Base-by-base conservation (phyloP, 768 basidiomycete species). In the Lenzites betulinus region DNA sequence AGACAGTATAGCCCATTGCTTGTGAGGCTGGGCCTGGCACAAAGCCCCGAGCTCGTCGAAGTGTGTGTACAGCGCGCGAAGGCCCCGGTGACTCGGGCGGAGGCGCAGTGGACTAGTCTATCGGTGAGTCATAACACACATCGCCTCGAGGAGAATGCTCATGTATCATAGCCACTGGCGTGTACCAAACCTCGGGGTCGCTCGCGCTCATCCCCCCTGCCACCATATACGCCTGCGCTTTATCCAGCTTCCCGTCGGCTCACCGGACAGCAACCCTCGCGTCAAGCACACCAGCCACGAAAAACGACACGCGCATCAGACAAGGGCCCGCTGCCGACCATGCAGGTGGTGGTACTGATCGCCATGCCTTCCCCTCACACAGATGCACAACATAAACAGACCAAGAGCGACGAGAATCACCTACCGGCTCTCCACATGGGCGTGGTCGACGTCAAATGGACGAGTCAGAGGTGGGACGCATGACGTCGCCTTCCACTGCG, bases 291-390 rank as follows among this genome's bases (percentile, higher is more conserved):
- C 52, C 49, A 15, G 16, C 49, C 16, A 20, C 30, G 23, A 18
- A 41, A 16, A 25, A 5, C 15, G 9, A 25, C 6, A 8, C 16
- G 16, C 9, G 7, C 23, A 7, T 20, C 22, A 23, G 12, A 41
- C 8, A 23, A 6, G 1, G 8, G 3, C 16, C 13, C 38, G 1
- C 7, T 13, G 16, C 16, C 22, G 2, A 26, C 35, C 15, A 9
- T 51, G 9, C 58, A 59, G 22, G 43, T 52, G 15, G 22, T 51
- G 7, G 15, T 59, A 30, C 26, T 59, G 15, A 26, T 59, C 42
- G 50, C 58, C 1, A 52, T 59, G 58, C 58, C 58, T 1, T 36
- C 2, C 9, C 11, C 30, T 6, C 20, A 9, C 12, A 2, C 30
- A 25, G 20, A 9, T 11, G 30, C 30, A 33, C 30, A 33, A 33